phyloP scores from a whole-genome alignment of 2,329 filamentous ascomycete species.

The Grosmannia clavigera region DNA sequence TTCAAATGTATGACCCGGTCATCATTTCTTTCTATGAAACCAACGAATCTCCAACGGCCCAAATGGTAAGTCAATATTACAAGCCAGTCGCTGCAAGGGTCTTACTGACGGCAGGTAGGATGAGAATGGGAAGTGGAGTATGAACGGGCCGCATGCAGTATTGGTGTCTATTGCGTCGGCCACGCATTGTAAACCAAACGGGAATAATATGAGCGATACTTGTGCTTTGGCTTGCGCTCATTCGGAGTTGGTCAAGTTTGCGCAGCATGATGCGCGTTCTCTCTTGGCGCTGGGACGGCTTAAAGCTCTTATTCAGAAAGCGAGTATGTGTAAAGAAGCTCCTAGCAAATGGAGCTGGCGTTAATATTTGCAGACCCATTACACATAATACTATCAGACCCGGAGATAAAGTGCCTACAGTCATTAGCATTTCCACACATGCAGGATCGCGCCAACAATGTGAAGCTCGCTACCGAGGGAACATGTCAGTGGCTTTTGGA shows the following conservation, averaged over 20 bases:
- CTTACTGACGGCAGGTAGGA: background rate
- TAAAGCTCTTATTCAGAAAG: background rate
- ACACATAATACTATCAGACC: background rate
- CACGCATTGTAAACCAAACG: background rate
- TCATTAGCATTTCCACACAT: background rate
- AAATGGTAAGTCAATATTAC: no score
- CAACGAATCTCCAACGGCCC: background rate
- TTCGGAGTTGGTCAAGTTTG: background rate
- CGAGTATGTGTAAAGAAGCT: background rate
- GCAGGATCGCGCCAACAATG: background rate
- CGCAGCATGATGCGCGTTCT: conserved; percentile 8
- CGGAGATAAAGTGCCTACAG: background rate
- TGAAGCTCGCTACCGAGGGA: background rate
- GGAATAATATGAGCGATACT: background rate
- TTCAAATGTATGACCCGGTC: background rate
- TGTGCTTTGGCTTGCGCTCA: background rate
- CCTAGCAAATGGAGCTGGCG: background rate
- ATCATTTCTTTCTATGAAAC: background rate
- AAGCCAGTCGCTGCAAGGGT: background rate
- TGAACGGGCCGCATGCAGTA: background rate
- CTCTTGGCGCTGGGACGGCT: background rate
- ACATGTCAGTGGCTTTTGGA: background rate
- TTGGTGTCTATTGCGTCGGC: background rate
- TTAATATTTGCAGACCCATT: background rate
- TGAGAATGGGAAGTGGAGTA: background rate